Base-by-base conservation (phyloP, 2,329 filamentous ascomycete genomes). In the Penicillium hordei region DNA sequence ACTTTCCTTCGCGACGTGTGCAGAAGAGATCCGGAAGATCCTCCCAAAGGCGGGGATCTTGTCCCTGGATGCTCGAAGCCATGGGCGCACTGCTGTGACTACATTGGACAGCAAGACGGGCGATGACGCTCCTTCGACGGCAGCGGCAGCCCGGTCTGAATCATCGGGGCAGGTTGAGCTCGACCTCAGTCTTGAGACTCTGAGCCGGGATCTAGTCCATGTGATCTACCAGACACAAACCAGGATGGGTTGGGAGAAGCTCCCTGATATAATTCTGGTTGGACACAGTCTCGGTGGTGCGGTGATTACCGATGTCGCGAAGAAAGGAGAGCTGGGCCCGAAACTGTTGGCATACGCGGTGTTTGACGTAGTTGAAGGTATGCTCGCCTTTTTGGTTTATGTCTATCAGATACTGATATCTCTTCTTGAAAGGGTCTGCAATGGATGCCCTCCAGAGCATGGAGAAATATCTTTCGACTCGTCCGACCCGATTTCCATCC, bases 401-500 rank as follows among this genome's bases (percentile, higher is more conserved):
- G 5, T 52, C 17, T 12, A n/a, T 17, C 9, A 27, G 21, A 29
- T 25, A 38, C 48, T 65, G 6, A 57, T 21, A 15, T 36, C 36
- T 2, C 6, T 7, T 17, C 9, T 42, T 29, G 2, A 39, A 43
- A 79, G 84, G 94, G 12, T 96, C 91, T 0, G 94, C 94, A 34
- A 93, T 99, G 75, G 94, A 97, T 72, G 93, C 94, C 3, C 81
- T 99, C 52, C 87, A 92, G 73, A 93, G 89, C 74, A 99, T 99
- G 94, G 89, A 94, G 65, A 89, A 88, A 3, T 97, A 97, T 73
- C 83, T 99, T 21, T 87, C 89, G 1, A 92, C 88, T 5, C 84
- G 94, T 23, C 94, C 94, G 0, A 79, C 81, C 9, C 85, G 87
- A 2, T 99, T 99, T 68, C 80, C 86, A n/a, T 89, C 86, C 13